Evolutionary conservation across 2,329 filamentous ascomycete species (phyloP).

Genomic region (Colletotrichum truncatum): DNA sequence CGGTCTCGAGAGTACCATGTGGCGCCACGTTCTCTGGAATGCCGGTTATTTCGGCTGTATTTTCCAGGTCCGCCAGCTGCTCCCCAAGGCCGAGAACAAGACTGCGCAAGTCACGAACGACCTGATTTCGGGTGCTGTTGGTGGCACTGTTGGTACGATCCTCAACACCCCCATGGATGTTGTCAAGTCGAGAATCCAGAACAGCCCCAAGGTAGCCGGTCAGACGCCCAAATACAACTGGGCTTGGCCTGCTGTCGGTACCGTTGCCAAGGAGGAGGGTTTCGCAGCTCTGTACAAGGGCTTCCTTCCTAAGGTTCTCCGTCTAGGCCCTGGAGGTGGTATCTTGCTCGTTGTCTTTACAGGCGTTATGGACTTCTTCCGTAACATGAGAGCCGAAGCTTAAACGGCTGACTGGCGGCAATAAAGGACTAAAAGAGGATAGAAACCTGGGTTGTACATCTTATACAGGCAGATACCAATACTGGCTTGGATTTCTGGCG

Average conservation of each 20-base stretch:
- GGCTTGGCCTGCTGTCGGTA: constrained; percentile 88
- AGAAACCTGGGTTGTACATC: constrained; percentile 15
- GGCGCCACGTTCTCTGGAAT: constrained; percentile 93
- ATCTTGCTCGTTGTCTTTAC: constrained; percentile 88
- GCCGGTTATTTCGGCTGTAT: constrained; percentile 98
- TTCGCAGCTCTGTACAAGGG: constrained; percentile 95
- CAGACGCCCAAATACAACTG: constrained; percentile 95
- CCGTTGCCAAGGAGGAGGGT: constrained; percentile 92
- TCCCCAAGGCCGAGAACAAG: constrained; percentile 86
- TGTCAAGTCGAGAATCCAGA: constrained; percentile 98
- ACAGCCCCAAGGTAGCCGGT: constrained; percentile 85
- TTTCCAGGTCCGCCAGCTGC: constrained; percentile 89
- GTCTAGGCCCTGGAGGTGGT: constrained; percentile 65
- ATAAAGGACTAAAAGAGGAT: neutral
- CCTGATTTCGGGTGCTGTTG: constrained; percentile 84
- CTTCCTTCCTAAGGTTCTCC: constrained; percentile 87
- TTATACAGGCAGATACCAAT: constrained; percentile 25
- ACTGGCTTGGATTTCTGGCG: constrained; percentile 13
- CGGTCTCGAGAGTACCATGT: constrained; percentile 94
- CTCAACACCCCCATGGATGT: constrained; percentile 97
- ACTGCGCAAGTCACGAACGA: constrained; percentile 85
- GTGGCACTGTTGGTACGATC: constrained; percentile 88
- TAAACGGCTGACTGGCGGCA: neutral
- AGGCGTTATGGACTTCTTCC: constrained; percentile 93
- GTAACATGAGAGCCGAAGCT: constrained; percentile 58